Conservation (phyloP, 495 filamentous ascomycete genomes). For the Penicillium lividum region DNA sequence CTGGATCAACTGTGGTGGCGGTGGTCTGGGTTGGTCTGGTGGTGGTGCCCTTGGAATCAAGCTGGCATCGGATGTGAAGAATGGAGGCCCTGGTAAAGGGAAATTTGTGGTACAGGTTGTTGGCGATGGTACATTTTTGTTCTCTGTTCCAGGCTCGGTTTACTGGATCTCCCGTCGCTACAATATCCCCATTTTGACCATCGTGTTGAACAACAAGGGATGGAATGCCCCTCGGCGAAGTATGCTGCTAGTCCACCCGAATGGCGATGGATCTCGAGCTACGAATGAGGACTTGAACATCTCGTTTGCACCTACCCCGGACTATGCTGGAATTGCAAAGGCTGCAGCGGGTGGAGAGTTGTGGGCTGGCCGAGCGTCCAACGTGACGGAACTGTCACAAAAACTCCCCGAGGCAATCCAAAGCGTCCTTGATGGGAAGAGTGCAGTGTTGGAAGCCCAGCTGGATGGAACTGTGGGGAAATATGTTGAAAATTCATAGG, state of each 20-base stretch:
- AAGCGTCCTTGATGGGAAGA: slow-evolving; percentile 64
- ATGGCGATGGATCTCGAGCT: slow-evolving; percentile 74
- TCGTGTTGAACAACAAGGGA: slow-evolving; percentile 93
- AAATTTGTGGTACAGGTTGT: slow-evolving; percentile 93
- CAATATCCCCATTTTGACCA: slow-evolving; percentile 83
- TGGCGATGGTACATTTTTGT: slow-evolving; percentile 89
- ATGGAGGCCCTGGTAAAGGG: slow-evolving; percentile 59
- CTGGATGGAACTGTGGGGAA: slow-evolving; percentile 48
- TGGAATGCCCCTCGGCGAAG: slow-evolving; percentile 84
- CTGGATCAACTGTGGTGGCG: slow-evolving; percentile 94
- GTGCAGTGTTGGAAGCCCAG: slow-evolving; percentile 65
- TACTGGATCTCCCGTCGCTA: slow-evolving; percentile 93
- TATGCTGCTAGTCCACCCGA: slow-evolving; percentile 77
- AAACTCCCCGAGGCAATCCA: slow-evolving; percentile 66
- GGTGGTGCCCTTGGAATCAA: slow-evolving; percentile 87
- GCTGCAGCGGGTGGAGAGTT: slow-evolving; percentile 80
- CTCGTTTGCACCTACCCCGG: slow-evolving; percentile 79
- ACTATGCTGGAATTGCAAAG: slow-evolving; percentile 90
- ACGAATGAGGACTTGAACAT: slow-evolving; percentile 90
- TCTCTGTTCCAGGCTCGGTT: slow-evolving; percentile 83
- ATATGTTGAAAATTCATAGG: slow-evolving; percentile 18
- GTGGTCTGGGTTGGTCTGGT: slow-evolving; percentile 94
- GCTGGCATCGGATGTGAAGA: slow-evolving; percentile 68
- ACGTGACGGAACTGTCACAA: slow-evolving; percentile 60
- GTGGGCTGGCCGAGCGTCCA: slow-evolving; percentile 67